phyloP scores from a whole-genome alignment of 2,329 filamentous ascomycete species.

The Botrytis deweyae region DNA sequence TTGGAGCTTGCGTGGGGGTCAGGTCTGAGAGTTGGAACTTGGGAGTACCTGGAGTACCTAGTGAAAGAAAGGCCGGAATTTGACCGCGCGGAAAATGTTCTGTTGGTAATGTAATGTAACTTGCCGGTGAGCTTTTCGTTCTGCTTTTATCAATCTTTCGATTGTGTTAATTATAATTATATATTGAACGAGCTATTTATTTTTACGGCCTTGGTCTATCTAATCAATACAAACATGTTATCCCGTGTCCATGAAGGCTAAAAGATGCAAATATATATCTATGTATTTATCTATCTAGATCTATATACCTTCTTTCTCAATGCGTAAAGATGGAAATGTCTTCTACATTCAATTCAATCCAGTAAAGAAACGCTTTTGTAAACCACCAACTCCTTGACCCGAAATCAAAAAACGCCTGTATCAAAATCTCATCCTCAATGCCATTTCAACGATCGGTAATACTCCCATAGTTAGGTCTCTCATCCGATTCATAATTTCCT shows the following conservation, averaged over 20 bases:
- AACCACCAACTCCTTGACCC: background rate
- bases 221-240: background rate
- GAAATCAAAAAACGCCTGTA: background rate
- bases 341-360: no score
- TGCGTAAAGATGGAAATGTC: background rate
- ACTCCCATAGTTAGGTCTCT: background rate
- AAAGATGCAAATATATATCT: background rate
- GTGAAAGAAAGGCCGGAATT: background rate
- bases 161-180: no score
- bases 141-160: no score
- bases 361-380: background rate
- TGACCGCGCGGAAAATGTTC: background rate
- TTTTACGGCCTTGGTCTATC: background rate
- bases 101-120: no score
- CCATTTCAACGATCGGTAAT: background rate
- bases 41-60: no score
- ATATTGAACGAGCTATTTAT: background rate
- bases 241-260: background rate
- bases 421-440: background rate
- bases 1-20: background rate
- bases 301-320: background rate
- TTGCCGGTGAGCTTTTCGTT: background rate
- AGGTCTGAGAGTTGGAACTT: background rate
- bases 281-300: no score
- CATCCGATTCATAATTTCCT: constrained; percentile 8